These are phyloP conservation scores for Erythrobasidium yunnanense DNA, from an alignment of 768 basidiomycete species.

Conservation along the genomic window DNA sequence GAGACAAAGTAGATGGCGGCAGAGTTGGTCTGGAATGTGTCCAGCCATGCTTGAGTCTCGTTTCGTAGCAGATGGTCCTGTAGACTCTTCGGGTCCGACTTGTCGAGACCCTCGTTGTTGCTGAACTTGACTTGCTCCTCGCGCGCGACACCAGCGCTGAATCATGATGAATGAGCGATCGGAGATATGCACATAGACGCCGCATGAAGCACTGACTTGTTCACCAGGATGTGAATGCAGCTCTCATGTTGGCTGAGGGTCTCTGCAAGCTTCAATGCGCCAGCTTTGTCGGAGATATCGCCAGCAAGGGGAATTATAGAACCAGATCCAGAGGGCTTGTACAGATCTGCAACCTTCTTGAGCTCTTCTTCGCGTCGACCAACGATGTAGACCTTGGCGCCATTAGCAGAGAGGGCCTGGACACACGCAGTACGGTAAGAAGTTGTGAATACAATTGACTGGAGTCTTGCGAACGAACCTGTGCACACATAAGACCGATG, in stretches of 20 bases:
- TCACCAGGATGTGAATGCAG: background rate
- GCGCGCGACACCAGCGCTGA: background rate
- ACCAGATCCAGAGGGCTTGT: constrained; percentile 25
- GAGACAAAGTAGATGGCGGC: background rate
- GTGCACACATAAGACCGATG: constrained; percentile 40
- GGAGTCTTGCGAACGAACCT: too few species aligned
- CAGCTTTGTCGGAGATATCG: constrained; percentile 12
- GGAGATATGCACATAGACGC: too few species aligned
- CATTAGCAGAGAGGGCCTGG: constrained; percentile 38
- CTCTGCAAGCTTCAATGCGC: background rate
- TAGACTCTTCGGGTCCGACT: background rate
- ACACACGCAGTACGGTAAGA: too few species aligned
- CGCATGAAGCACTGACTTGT: too few species aligned
- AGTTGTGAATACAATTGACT: too few species aligned
- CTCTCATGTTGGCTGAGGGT: background rate
- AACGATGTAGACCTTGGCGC: constrained; percentile 41
- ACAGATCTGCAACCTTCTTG: constrained; percentile 33
- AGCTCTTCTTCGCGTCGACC: constrained; percentile 39
- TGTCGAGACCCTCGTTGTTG: background rate
- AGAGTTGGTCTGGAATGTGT: background rate
- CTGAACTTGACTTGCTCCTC: background rate
- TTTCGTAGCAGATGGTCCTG: background rate
- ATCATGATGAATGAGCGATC: too few species aligned
- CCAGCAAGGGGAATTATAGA: background rate
- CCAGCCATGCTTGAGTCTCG: background rate